Evolutionary conservation across 192 early-diverging fungal genomes (phyloP).

Genomic region (Coemansia sp.): DNA sequence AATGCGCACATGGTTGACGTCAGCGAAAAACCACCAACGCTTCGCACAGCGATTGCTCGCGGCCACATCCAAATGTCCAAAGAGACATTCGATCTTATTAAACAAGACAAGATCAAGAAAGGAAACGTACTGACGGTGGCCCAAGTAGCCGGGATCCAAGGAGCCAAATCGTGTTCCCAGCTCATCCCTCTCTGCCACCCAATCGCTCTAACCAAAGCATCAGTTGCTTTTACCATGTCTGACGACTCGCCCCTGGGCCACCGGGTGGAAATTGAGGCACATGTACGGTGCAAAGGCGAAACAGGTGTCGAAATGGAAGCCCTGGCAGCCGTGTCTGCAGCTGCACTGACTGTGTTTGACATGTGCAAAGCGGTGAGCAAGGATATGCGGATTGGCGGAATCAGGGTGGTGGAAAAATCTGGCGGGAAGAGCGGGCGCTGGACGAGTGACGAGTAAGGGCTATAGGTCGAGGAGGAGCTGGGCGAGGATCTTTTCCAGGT

Average conservation of each 20-base stretch:
- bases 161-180: constrained; percentile 79
- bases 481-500: constrained; percentile 52
- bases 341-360: constrained; percentile 86
- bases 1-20: constrained; percentile 90
- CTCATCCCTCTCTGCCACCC: constrained; percentile 91
- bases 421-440: constrained; percentile 80
- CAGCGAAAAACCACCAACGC: constrained; percentile 64
- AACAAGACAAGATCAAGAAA: constrained; percentile 71
- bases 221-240: constrained; percentile 64
- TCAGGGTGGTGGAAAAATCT: constrained; percentile 74
- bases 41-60: constrained; percentile 71
- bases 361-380: constrained; percentile 95
- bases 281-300: constrained; percentile 72
- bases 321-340: constrained; percentile 74
- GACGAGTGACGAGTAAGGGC: constrained; percentile 12
- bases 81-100: constrained; percentile 66
- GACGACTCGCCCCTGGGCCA: constrained; percentile 18
- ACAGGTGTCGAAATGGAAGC: constrained; percentile 95
- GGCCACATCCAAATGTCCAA: constrained; percentile 69
- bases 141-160: constrained; percentile 87
- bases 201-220: constrained; percentile 65
- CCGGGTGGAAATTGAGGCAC: constrained; percentile 66
- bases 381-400: constrained; percentile 72
- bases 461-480: constrained; percentile 52
- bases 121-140: constrained; percentile 89